Evolutionary conservation across 495 filamentous ascomycete genomes (phyloP), one percentile per base, ranked within the genome.

Genomic region (Massariosphaeria phaeospora): DNA sequence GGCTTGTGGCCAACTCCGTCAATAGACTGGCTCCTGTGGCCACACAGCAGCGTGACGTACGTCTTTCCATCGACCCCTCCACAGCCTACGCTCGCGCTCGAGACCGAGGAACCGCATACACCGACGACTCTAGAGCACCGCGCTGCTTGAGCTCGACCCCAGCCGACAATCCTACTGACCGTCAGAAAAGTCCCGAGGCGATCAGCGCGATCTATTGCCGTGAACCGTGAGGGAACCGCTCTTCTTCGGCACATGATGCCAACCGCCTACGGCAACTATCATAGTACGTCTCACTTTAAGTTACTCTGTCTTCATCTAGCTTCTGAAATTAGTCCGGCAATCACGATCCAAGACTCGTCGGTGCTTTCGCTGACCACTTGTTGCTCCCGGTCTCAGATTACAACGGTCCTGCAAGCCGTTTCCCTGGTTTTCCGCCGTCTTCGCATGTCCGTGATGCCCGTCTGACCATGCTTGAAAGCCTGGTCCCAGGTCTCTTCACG

Each of bases 361-460:
- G n/a, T n/a, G n/a, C n/a, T n/a, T n/a, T n/a, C n/a, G 52, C 52
- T 57, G 47, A 62, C 48, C 45, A 26, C 13, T 21, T 29, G 29
- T 24, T 13, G 31, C 30, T 31, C 55, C 24, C 46, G 51, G 25
- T 26, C 15, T 11, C 17, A 61, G 58, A 39, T 30, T 61, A 61
- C 47, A 44, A 61, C 17, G 52, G 52, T 31, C 11, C 52, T 36
- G 52, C 51, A 24, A 43, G 52, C 46, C 52, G 52, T 46, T 38
- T 52, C 45, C 61, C 55, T 26, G 56, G 55, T 56, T 56, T 52
- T 30, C 18, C 50, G 24, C 45, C 65, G 24, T 64, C 66, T 25
- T 44, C 59, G 17, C 69, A 73, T 52, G 49, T 73, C 52, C 56
- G 65, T 25, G 71, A 73, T 44, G 59, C 50, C 43, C 71, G 71